Conservation (phyloP, 2,329 filamentous ascomycete species). For the Orbilia javanica region DNA sequence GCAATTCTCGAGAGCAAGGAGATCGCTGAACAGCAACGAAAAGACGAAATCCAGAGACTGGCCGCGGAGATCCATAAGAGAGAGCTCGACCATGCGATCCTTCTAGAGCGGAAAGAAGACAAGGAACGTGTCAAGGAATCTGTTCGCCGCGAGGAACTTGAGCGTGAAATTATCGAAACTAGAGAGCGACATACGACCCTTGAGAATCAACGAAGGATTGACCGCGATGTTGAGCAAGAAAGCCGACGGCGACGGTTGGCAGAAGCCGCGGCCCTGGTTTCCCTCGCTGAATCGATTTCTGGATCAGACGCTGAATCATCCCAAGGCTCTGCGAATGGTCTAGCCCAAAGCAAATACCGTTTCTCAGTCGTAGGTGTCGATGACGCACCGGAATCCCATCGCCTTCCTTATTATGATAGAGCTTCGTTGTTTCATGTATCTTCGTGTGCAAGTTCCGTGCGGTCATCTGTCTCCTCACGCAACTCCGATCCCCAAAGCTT, state of each 20-base stretch:
- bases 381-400: slow-evolving; percentile 27
- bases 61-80: slow-evolving; percentile 46
- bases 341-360: slow-evolving; percentile 18
- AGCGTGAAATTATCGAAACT: slow-evolving; percentile 45
- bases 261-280: slow-evolving; percentile 44
- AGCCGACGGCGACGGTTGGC: slow-evolving; percentile 46
- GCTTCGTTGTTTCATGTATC: slow-evolving; percentile 25
- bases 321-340: slow-evolving; percentile 16
- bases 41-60: slow-evolving; percentile 46
- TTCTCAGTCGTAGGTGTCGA: slow-evolving; percentile 39
- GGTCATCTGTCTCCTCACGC: slow-evolving; percentile 32
- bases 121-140: slow-evolving; percentile 51
- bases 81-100: slow-evolving; percentile 52
- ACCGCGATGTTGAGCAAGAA: slow-evolving; percentile 53
- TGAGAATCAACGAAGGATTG: slow-evolving; percentile 39
- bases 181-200: slow-evolving; percentile 30
- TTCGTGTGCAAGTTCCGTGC: slow-evolving; percentile 7
- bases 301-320: slow-evolving; percentile 28
- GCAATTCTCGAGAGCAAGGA: slow-evolving; percentile 47
- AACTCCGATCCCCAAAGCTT: slow-evolving; percentile 21
- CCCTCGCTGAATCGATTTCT: slow-evolving; percentile 28
- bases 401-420: slow-evolving; percentile 39
- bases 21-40: slow-evolving; percentile 52
- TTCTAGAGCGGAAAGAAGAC: slow-evolving; percentile 49
- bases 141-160: slow-evolving; percentile 49